Evolutionary conservation across 345 rosid species (phyloP), one percentile per base, ranked within the genome.

Genomic region (Corchorus capsularis): DNA sequence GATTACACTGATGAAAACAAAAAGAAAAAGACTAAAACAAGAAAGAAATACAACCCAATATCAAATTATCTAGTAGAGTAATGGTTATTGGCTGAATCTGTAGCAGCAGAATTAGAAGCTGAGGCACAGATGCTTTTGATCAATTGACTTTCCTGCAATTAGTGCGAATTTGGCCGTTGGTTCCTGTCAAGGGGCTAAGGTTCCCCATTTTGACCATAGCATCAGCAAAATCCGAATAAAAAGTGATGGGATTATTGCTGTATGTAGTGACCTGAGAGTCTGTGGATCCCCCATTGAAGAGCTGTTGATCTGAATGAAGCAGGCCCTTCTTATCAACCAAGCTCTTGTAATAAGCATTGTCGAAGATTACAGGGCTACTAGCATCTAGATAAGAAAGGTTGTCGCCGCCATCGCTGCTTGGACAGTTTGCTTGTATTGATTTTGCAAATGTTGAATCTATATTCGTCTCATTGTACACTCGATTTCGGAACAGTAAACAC

Each of bases 241-340:
- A 90, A 37, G 83, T 11, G 15, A n/a, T 17, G n/a, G 55, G 32
- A 59, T 82, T 77, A 20, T 73, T 10, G 85, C 85, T 83, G 57
- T 87, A 90, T 34, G 81, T 37, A 3, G 41, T 80, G 63, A 89
- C 90, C 62, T 80, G 86, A 45, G 86, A 52, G 63, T 83, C 82
- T 0, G 82, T 80, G 15, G 91, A 85, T 2, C 92, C 94, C 4
- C 88, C 86, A 15, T 9, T 84, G 46, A 84, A 87, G 62, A 90
- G 87, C 78, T 83, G 76, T 45, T 90, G 94, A 61, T 89, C 92
- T 6, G 92, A 89, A 79, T 89, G 92, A 56, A 86, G 76, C 1
- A 90, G 87, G 4, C 94, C 92, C 72, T 76, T 79, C 8, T 85
- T 74, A 55, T 56, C 46, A 65, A 72, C 1, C 81, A 90, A 76